A percentile compares a stretch with the other conserved stretches of the same genome.
Conservation (phyloP, 2,329 filamentous ascomycete genomes). For the Aquanectria penicillioides region DNA sequence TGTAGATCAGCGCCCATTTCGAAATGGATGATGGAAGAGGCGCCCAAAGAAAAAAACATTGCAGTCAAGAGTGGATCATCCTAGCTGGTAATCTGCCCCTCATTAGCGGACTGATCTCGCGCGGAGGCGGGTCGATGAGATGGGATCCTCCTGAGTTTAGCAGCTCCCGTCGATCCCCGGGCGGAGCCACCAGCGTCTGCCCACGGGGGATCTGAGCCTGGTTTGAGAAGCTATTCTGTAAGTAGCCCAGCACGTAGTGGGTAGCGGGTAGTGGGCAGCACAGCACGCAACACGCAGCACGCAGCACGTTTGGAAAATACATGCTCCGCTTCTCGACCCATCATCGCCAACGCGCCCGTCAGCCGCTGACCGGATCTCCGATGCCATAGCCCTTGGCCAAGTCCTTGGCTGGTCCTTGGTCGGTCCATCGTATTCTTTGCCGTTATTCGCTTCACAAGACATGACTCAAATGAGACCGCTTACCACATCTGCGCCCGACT, state of each 20-base stretch:
- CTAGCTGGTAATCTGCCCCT: slow-evolving; percentile 8
- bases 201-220: slow-evolving; percentile 14
- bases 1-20: neutral
- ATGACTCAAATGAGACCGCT: too few species aligned
- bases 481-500: too few species aligned
- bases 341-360: too few species aligned
- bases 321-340: slow-evolving; percentile 1
- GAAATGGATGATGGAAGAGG: neutral
- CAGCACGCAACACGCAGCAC: too few species aligned
- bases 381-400: too few species aligned
- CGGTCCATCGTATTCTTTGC: too few species aligned
- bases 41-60: too few species aligned
- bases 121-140: slow-evolving; percentile 14
- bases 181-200: slow-evolving; percentile 5
- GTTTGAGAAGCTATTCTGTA: neutral
- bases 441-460: too few species aligned
- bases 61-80: slow-evolving; percentile 3
- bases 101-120: slow-evolving; percentile 5
- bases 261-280: neutral
- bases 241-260: neutral
- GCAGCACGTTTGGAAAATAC: neutral
- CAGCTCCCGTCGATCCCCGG: slow-evolving; percentile 16
- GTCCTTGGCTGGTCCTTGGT: too few species aligned
- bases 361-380: too few species aligned
- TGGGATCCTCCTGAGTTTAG: slow-evolving; percentile 5